phyloP scores from a whole-genome alignment of 345 rosid species.

The Salix purpurea region DNA sequence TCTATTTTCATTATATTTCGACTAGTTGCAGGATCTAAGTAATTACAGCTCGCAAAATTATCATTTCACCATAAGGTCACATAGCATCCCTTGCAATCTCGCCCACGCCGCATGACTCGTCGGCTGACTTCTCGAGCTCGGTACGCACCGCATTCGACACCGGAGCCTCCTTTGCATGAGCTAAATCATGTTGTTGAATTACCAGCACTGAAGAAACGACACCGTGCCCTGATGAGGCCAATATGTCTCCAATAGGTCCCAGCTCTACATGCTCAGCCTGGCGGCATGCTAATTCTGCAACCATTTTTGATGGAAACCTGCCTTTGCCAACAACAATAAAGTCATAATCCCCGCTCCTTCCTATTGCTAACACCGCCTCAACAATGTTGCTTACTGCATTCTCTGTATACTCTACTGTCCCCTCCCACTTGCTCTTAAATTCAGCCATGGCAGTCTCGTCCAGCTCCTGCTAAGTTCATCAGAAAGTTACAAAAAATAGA shows the following conservation, averaged over 20 bases:
- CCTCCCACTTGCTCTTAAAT: conserved; percentile 12
- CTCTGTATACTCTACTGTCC: conserved; percentile 18
- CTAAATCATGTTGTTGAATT: conserved; percentile 29
- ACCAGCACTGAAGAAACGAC: conserved; percentile 35
- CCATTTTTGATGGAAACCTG: neutral
- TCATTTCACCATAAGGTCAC: neutral
- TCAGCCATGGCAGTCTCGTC: conserved; percentile 9
- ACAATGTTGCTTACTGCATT: conserved; percentile 6
- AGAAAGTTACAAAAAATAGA: neutral
- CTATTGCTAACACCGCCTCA: conserved; percentile 10
- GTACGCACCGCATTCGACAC: neutral
- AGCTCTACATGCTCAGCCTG: conserved; percentile 37
- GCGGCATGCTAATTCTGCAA: neutral
- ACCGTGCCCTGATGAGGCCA: conserved; percentile 35
- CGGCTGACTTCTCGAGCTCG: neutral
- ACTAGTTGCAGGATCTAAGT: no score
- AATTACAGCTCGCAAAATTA: neutral
- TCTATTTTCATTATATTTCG: no score
- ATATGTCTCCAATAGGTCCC: conserved; percentile 41
- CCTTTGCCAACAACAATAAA: conserved; percentile 24
- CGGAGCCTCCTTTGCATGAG: neutral
- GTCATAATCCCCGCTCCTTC: conserved; percentile 10
- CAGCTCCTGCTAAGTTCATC: neutral
- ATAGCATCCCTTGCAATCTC: neutral
- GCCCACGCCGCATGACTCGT: neutral